Evolutionary conservation across 768 basidiomycete species (phyloP).

Genomic region (Cantharellus anzutake): DNA sequence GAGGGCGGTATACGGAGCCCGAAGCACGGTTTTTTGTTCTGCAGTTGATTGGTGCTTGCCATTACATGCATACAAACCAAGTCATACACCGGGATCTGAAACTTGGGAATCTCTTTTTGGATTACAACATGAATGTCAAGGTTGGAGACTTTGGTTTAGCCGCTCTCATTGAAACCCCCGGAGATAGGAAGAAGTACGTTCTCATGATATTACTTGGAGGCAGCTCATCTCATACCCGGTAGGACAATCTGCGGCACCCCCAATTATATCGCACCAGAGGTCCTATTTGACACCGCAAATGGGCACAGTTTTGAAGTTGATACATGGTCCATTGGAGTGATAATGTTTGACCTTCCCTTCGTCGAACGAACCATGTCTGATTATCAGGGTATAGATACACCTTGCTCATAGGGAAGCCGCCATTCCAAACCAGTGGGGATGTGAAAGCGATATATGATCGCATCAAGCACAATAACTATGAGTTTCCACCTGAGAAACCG

Average conservation of each 20-base stretch:
- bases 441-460: slow-evolving; percentile 96
- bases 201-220: neutral
- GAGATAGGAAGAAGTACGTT: slow-evolving; percentile 74
- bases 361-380: neutral
- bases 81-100: slow-evolving; percentile 98
- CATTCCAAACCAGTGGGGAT: slow-evolving; percentile 87
- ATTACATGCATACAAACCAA: slow-evolving; percentile 93
- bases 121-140: slow-evolving; percentile 82
- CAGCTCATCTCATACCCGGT: neutral
- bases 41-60: slow-evolving; percentile 87
- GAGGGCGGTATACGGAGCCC: slow-evolving; percentile 75
- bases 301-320: slow-evolving; percentile 98
- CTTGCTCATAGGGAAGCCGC: slow-evolving; percentile 81
- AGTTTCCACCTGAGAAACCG: slow-evolving; percentile 61
- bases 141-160: slow-evolving; percentile 97
- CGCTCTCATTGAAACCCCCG: slow-evolving; percentile 87
- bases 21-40: slow-evolving; percentile 87
- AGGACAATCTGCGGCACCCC: slow-evolving; percentile 94
- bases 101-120: slow-evolving; percentile 87
- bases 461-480: slow-evolving; percentile 85
- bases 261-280: slow-evolving; percentile 97
- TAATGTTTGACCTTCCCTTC: slow-evolving; percentile 25
- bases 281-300: slow-evolving; percentile 85
- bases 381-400: slow-evolving; percentile 37
- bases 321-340: slow-evolving; percentile 94